Evolutionary conservation across 2,329 filamentous ascomycete species (phyloP).

Genomic region (Colletotrichum orchidophilum): DNA sequence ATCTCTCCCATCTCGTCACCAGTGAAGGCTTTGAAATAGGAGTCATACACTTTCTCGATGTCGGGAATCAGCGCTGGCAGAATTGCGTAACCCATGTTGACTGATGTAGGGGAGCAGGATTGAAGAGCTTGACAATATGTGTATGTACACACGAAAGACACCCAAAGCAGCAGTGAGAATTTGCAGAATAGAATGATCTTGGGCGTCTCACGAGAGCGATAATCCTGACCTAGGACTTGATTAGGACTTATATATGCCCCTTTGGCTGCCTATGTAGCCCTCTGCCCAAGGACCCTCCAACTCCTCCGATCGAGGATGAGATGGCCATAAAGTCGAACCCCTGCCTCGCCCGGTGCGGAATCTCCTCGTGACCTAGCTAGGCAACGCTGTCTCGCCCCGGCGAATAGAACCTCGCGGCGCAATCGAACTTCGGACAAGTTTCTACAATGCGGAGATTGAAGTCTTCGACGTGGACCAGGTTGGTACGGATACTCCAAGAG

Average conservation of each 20-base stretch:
- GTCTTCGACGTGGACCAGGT: neutral
- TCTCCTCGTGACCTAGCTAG: neutral
- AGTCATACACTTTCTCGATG: slow-evolving; percentile 55
- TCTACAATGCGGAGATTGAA: neutral
- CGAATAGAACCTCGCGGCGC: neutral
- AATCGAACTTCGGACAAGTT: neutral
- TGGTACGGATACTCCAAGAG: neutral
- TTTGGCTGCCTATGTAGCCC: neutral
- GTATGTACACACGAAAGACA: neutral
- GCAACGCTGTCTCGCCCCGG: neutral
- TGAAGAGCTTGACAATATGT: neutral
- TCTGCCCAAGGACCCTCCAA: neutral
- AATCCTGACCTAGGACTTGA: neutral
- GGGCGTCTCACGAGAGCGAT: neutral
- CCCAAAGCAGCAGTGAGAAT: neutral
- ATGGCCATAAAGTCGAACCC: neutral
- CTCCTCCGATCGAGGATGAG: neutral
- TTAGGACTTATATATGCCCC: neutral
- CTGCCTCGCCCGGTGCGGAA: neutral
- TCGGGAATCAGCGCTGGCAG: slow-evolving; percentile 56
- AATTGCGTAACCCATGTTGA: slow-evolving; percentile 50
- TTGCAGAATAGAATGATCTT: neutral
- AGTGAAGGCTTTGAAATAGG: slow-evolving; percentile 57
- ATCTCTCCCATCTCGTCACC: slow-evolving; percentile 47
- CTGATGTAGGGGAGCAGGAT: neutral